Conservation (phyloP, 176 grass and related monocot species). For the Hordeum marinum region DNA sequence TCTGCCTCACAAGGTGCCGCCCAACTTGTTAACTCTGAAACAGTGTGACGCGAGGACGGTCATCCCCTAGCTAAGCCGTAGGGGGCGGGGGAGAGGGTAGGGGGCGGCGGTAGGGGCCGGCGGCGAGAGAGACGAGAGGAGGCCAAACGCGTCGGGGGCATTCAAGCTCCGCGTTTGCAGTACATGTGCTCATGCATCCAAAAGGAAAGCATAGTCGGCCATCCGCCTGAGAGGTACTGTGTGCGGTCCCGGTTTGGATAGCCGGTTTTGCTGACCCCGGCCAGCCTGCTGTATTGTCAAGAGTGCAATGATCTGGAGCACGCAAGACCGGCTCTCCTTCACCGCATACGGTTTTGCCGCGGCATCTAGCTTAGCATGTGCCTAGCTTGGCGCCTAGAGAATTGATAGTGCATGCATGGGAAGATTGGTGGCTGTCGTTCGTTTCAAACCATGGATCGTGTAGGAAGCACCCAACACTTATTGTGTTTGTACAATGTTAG, state of each 20-base stretch:
- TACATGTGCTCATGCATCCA: not conserved
- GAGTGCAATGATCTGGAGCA: not conserved
- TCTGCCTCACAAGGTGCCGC: too few species aligned
- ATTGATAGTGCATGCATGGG: not conserved
- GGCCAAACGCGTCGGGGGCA: not conserved
- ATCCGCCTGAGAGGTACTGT: not conserved
- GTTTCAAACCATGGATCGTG: not conserved
- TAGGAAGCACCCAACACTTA: not conserved
- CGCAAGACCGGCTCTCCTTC: not conserved
- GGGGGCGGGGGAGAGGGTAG: not conserved
- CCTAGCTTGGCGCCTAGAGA: not conserved
- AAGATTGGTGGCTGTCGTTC: not conserved
- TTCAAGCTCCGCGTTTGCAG: not conserved
- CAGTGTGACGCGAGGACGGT: not conserved
- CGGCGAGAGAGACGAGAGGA: not conserved
- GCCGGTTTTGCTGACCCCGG: conserved; percentile 5
- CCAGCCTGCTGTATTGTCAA: not conserved
- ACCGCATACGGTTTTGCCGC: not conserved
- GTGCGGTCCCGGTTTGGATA: not conserved
- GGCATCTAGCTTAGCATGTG: not conserved
- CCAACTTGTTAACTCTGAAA: not conserved
- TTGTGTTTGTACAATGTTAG: not conserved
- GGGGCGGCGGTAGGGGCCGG: not conserved
- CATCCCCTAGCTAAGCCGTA: not conserved
- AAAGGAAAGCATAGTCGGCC: too few species aligned